Evolutionary conservation across 2,329 filamentous ascomycete species (phyloP), one percentile per base, ranked within the genome.

Genomic region (Blastomyces percursus): DNA sequence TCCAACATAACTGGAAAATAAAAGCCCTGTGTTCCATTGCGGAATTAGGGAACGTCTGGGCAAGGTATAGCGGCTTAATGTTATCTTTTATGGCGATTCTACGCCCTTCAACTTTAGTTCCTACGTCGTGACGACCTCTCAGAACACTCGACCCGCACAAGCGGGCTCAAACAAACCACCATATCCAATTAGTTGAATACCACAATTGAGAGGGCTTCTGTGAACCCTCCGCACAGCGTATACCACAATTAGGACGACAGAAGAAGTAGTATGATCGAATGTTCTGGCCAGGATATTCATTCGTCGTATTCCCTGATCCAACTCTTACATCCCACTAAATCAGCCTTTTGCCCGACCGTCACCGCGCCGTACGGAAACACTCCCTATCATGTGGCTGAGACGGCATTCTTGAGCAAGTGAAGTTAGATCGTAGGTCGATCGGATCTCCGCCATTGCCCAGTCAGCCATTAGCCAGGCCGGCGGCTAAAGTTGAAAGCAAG

Each of bases 371-470:
- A 32, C 12, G 12, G 35, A 12, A 30, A 27, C 2, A 21, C 55
- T 24, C 55, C 32, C 21, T 35, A 58, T 44, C 5, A 78, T 70
- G 75, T 68, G 68, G 75, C 64, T 76, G 73, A 71, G 62, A 74
- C 35, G 70, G 69, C 2, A 38, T 24, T 32, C 67, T 64, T 11
- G 65, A 62, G n/a, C 54, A 61, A 2, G 64, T 2, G 76, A 80
- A 12, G 72, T 80, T 50, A 75, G 77, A 56, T 74, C 71, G 0
- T 74, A 83, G 60, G 79, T 83, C 56, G 79, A 80, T 59, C 75
- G 78, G 61, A 81, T 83, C 0, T 86, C 86, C 66, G 71, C 69
- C 3, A 87, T 86, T 62, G 80, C 85, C 11, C 82, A 87, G 1
- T 68, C 76, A 5, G 73, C 70, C 35, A 71, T 86, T 4, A 78